A percentile compares a stretch with the other conserved stretches of the same genome.
Evolutionary conservation across 1,139 yeast genomes (phyloP).

Genomic region (Hansenula sp.): DNA sequence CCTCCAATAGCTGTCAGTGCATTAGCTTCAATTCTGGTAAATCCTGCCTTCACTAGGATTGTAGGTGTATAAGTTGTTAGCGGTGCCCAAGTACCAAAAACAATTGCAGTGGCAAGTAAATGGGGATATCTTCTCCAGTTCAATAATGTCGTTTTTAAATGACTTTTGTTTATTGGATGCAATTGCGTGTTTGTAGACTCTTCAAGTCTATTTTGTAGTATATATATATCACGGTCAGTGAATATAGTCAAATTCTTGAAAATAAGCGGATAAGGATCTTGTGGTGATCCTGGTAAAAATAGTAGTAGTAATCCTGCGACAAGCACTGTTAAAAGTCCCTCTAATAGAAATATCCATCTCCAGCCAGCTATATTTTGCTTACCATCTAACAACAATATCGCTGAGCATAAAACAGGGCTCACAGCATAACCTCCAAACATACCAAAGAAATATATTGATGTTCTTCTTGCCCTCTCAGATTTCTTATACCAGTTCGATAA

Average conservation of each 20-base stretch:
- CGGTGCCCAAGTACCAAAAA: constrained; percentile 4
- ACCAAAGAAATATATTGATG: constrained; percentile 6
- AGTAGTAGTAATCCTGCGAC: not conserved
- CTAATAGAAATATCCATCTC: constrained; percentile 77
- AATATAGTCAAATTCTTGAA: not conserved
- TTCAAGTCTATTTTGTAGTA: constrained; percentile 1
- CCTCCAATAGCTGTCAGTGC: constrained; percentile 6
- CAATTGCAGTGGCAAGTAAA: constrained; percentile 2
- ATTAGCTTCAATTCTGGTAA: constrained; percentile 3
- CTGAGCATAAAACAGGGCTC: constrained; percentile 3
- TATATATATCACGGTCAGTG: not conserved
- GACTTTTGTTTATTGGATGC: not conserved
- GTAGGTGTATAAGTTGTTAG: constrained; percentile 5
- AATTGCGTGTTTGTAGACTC: not conserved
- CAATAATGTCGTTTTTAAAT: constrained; percentile 1
- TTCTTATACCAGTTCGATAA: constrained; percentile 4
- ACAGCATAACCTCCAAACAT: constrained; percentile 4
- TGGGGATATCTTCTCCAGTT: constrained; percentile 6
- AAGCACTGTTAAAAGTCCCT: constrained; percentile 28
- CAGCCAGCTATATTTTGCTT: constrained; percentile 56
- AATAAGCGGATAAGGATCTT: constrained; percentile 1
- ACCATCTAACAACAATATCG: constrained; percentile 25
- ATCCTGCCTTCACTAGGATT: constrained; percentile 4
- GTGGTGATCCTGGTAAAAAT: constrained; percentile 5
- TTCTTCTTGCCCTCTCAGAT: constrained; percentile 4